These are phyloP conservation scores for Medicago lupulina DNA, from an alignment of 306 rosid species.

Conservation along the genomic window DNA sequence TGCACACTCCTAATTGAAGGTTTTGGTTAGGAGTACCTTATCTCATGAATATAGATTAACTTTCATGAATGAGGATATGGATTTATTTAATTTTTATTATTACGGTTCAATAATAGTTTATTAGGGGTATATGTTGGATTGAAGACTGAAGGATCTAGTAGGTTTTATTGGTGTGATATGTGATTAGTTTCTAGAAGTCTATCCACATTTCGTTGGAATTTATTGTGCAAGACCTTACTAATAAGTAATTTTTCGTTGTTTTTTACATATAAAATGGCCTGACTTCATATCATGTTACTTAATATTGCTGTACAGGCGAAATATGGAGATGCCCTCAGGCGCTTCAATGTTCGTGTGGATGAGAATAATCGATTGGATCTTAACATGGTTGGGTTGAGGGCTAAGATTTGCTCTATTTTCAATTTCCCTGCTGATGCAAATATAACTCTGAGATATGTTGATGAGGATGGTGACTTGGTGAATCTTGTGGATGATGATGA, in stretches of 20 bases:
- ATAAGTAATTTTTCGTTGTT: not conserved
- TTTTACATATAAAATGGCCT: not conserved
- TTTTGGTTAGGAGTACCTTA: not conserved
- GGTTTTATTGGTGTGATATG: not conserved
- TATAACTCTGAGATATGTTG: slow-evolving; percentile 66
- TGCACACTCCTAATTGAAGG: too few species aligned
- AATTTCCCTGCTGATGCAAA: slow-evolving; percentile 57
- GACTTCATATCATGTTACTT: slow-evolving; percentile 1
- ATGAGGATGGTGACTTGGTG: slow-evolving; percentile 93
- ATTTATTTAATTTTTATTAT: not conserved
- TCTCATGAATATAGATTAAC: not conserved
- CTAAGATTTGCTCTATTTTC: slow-evolving; percentile 63
- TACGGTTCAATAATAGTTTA: not conserved
- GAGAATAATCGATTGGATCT: slow-evolving; percentile 63
- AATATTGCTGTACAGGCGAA: slow-evolving; percentile 59
- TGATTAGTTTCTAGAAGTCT: not conserved
- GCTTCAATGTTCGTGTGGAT: slow-evolving; percentile 64
- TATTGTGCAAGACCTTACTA: not conserved
- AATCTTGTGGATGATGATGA: slow-evolving; percentile 82
- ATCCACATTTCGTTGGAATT: not conserved
- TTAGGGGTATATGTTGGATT: not conserved
- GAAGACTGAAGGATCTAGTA: not conserved
- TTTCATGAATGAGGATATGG: not conserved
- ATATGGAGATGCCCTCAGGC: slow-evolving; percentile 77
- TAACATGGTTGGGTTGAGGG: slow-evolving; percentile 69